phyloP scores from a whole-genome alignment of 2,329 filamentous ascomycete species.

The Westerdykella ornata region DNA sequence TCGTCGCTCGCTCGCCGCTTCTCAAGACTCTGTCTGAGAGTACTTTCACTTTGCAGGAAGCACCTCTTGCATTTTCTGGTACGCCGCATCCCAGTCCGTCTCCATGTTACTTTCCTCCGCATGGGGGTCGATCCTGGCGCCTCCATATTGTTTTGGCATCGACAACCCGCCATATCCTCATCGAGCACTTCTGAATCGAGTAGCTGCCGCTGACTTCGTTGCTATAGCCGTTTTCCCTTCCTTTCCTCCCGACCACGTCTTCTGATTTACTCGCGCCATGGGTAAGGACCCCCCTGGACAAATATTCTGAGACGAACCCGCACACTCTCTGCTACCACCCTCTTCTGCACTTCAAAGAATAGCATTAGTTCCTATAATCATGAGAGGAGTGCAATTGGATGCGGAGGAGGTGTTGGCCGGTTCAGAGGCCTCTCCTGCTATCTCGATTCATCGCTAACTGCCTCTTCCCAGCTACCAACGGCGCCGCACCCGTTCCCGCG shows the following conservation, averaged over 20 bases:
- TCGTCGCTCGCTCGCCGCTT: slow-evolving; percentile 11
- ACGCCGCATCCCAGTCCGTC: slow-evolving; percentile 22
- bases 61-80: slow-evolving; percentile 35
- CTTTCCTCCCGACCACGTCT: slow-evolving; percentile 24
- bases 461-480: slow-evolving; percentile 41
- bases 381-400: no score
- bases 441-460: slow-evolving; percentile 16
- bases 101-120: slow-evolving; percentile 32
- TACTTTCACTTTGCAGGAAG: slow-evolving; percentile 28
- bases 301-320: no score
- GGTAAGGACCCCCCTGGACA: slow-evolving; percentile 28
- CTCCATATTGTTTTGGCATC: slow-evolving; percentile 25
- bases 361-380: no score
- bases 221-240: slow-evolving; percentile 31
- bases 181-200: slow-evolving; percentile 9
- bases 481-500: slow-evolving; percentile 39
- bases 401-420: no score
- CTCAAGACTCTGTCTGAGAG: slow-evolving; percentile 28
- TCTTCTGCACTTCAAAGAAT: no score
- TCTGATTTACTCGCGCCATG: slow-evolving; percentile 30
- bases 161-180: slow-evolving; percentile 12
- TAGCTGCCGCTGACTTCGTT: slow-evolving; percentile 18
- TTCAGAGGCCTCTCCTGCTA: no score
- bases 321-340: no score
- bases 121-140: slow-evolving; percentile 30